Evolutionary conservation across 1,284 basidiomycete genomes (phyloP).

Genomic region (Sporisorium graminicola): DNA sequence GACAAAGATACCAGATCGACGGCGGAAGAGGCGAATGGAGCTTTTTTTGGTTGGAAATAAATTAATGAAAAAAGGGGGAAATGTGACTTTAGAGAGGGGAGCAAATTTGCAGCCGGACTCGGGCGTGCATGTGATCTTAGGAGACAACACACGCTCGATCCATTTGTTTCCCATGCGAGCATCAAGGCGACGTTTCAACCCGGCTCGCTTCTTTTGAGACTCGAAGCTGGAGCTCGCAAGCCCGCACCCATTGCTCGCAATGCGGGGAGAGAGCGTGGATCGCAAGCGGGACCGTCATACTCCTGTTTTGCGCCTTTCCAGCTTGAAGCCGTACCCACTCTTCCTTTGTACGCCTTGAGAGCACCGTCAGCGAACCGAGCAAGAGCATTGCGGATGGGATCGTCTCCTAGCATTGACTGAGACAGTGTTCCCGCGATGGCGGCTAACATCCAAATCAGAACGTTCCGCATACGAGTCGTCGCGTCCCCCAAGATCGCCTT

Average conservation of each 20-base stretch:
- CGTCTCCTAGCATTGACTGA: too few species aligned
- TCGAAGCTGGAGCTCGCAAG: background rate
- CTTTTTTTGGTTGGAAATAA: background rate
- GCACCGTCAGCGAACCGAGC: too few species aligned
- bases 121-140: conserved; percentile 6
- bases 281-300: background rate
- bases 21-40: background rate
- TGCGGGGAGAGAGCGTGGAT: background rate
- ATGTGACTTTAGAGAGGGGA: conserved; percentile 28
- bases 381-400: too few species aligned
- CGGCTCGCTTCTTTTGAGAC: too few species aligned
- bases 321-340: too few species aligned
- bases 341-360: too few species aligned
- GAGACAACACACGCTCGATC: background rate
- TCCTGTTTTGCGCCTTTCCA: too few species aligned
- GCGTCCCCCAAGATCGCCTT: background rate
- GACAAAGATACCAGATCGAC: background rate
- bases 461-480: background rate
- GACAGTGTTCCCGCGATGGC: background rate
- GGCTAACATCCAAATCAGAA: background rate
- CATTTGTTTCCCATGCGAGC: background rate
- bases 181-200: too few species aligned
- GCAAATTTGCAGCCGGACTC: background rate
- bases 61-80: background rate
- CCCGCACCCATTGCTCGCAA: background rate